Percentiles rank a stretch among this genome's conserved stretches.
These are phyloP conservation scores for Geranium rotundifolium DNA, from an alignment of 345 rosid genomes.

Conservation along the genomic window DNA sequence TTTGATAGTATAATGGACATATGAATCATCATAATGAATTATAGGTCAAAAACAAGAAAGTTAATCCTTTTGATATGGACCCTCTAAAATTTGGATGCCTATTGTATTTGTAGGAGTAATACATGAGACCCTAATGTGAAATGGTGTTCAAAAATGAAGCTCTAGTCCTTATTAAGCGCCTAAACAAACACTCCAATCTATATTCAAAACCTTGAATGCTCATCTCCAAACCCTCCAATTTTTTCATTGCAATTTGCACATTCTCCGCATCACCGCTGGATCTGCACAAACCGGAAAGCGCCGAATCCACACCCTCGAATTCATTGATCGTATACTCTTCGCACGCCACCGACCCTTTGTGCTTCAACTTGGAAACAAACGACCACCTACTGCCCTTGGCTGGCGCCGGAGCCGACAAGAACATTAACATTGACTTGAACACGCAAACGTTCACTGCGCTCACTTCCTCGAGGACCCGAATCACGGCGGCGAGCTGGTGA, in stretches of 20 bases:
- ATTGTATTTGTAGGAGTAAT: not conserved
- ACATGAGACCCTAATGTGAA: slow-evolving; percentile 26
- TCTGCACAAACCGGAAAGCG: slow-evolving; percentile 10
- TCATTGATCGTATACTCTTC: slow-evolving; percentile 27
- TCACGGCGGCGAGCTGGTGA: not conserved
- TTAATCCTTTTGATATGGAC: too few relatives aligned
- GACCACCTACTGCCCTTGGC: slow-evolving; percentile 22
- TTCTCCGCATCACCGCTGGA: slow-evolving; percentile 3
- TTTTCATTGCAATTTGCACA: slow-evolving; percentile 21
- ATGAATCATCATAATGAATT: too few relatives aligned
- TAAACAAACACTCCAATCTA: slow-evolving; percentile 39
- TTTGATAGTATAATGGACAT: too few relatives aligned
- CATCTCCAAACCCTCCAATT: slow-evolving; percentile 36
- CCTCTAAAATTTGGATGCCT: not conserved
- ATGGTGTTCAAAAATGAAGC: slow-evolving; percentile 53
- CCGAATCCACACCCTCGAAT: slow-evolving; percentile 34
- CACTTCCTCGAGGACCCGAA: not conserved
- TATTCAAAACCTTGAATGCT: slow-evolving; percentile 38
- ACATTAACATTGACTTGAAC: not conserved
- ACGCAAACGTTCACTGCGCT: not conserved
- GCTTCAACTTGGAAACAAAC: slow-evolving; percentile 32
- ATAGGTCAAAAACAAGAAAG: too few relatives aligned
- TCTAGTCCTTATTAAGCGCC: slow-evolving; percentile 53
- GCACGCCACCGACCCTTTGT: slow-evolving; percentile 16
- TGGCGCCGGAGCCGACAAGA: not conserved